phyloP scores from a whole-genome alignment of 345 rosid species.

The Populus tremula region DNA sequence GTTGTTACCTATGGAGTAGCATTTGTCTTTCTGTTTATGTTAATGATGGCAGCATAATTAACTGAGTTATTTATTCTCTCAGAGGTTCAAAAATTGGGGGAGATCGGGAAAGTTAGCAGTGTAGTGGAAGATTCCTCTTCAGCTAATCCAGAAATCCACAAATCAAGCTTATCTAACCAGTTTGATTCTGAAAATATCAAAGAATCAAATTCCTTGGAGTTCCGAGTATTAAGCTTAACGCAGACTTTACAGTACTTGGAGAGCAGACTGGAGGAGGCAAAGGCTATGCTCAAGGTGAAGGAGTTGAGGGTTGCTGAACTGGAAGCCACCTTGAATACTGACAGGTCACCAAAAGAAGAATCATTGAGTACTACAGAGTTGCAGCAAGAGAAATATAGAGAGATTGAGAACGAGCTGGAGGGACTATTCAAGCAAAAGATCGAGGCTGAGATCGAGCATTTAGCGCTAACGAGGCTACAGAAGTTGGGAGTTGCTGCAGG shows the following conservation, averaged over 20 bases:
- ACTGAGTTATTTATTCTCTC: slow-evolving; percentile 8
- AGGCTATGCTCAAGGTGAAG: slow-evolving; percentile 39
- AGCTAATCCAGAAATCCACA: slow-evolving; percentile 23
- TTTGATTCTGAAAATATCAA: slow-evolving; percentile 30
- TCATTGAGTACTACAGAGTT: slow-evolving; percentile 29
- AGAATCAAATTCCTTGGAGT: slow-evolving; percentile 38
- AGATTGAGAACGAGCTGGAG: slow-evolving; percentile 53
- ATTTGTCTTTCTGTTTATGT: not conserved
- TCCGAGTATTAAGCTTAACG: slow-evolving; percentile 41
- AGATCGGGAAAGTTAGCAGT: slow-evolving; percentile 45
- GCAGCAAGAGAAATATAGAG: slow-evolving; percentile 35
- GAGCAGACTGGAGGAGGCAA: slow-evolving; percentile 48
- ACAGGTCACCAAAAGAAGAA: slow-evolving; percentile 36
- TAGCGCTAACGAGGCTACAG: slow-evolving; percentile 43
- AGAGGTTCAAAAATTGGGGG: slow-evolving; percentile 58
- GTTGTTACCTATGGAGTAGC: not conserved
- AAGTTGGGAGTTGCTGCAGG: slow-evolving; percentile 38
- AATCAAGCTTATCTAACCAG: slow-evolving; percentile 39
- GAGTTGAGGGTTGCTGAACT: slow-evolving; percentile 53
- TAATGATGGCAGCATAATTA: slow-evolving; percentile 3
- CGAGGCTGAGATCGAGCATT: slow-evolving; percentile 71
- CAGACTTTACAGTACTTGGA: slow-evolving; percentile 50
- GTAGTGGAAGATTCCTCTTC: slow-evolving; percentile 25
- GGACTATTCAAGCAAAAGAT: slow-evolving; percentile 65
- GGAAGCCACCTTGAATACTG: slow-evolving; percentile 34